phyloP scores from a whole-genome alignment of 768 basidiomycete genomes.

The Rubroboletus satanas region DNA sequence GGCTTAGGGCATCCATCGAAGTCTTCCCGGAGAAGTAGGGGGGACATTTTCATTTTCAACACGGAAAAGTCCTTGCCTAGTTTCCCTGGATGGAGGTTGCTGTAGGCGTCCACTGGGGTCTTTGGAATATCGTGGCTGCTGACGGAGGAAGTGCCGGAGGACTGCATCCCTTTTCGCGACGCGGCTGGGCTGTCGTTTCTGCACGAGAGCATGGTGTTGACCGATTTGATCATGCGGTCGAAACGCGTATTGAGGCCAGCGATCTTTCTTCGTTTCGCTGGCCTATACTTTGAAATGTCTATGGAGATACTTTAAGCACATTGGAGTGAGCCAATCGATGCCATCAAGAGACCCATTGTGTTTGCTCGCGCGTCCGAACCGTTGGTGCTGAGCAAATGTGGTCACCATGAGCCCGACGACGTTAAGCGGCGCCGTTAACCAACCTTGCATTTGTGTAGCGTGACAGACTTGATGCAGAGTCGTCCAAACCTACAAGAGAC shows the following conservation, averaged over 20 bases:
- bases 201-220: slow-evolving; percentile 39
- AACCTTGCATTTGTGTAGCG: slow-evolving; percentile 10
- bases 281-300: slow-evolving; percentile 10
- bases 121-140: slow-evolving; percentile 39
- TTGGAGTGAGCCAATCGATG: background rate
- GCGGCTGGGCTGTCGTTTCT: slow-evolving; percentile 15
- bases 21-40: background rate
- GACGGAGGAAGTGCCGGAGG: slow-evolving; percentile 44
- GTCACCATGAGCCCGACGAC: background rate
- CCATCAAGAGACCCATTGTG: slow-evolving; percentile 13
- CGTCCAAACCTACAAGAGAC: background rate
- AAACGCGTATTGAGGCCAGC: slow-evolving; percentile 54
- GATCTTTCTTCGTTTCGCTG: slow-evolving; percentile 48
- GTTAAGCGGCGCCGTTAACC: background rate
- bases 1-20: slow-evolving; percentile 4
- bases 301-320: background rate
- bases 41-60: slow-evolving; percentile 37
- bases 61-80: slow-evolving; percentile 41
- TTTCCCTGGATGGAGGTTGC: slow-evolving; percentile 29
- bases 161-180: slow-evolving; percentile 33
- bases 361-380: background rate
- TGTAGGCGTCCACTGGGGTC: slow-evolving; percentile 42
- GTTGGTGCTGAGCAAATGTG: background rate
- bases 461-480: slow-evolving; percentile 15
- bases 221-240: slow-evolving; percentile 63